Base-by-base conservation (phyloP, 352 stramenopile genomes). In the Globisporangium barbulae region DNA sequence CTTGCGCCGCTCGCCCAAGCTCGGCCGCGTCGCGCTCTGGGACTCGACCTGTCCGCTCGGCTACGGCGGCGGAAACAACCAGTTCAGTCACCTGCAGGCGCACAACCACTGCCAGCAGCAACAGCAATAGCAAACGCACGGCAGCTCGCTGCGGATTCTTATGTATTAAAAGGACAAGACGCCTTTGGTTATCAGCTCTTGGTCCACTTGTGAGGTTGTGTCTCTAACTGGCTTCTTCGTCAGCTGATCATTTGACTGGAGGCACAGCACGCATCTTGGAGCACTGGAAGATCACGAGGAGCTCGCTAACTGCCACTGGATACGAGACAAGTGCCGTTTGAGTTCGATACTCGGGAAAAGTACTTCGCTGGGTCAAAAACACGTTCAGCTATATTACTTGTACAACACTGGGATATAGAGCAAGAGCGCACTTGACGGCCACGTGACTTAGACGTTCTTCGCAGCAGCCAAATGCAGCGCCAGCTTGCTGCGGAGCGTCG, bases 21-120 rank as follows among this genome's bases (percentile, higher is more conserved):
- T 87, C 15, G 71, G 74, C 1, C 59, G 75, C 10, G 72, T 78
- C 45, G 75, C 78, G 30, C 59, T 84, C 4, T 84, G 75, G 78
- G 75, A 64, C 53, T 60, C 54, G 35, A 21, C 33, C 2, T 44
- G 30, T 6, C 13, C 52, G 10, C n/a, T 45, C 10, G 22, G 17
- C 33, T 21, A 31, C 19, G 47, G 39, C 21, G 28, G 30, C 13
- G 42, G 59, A n/a, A 60, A 56, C 64, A 66, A 65, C 54, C 65
- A 70, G 61, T 60, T 49, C 17, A 79, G 68, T 47, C 71, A 73
- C 63, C 56, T 75, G 25, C 68, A 68, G 31, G 71, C 75, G n/a
- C 73, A 79, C 35, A 71, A 68, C 55, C 69, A 68, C 9, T 76
- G 62, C 62, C 9, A 17, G 3, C 22, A 57, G 47, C 47, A 35